Base-by-base conservation (phyloP, 306 rosid genomes). In the Rosa lucieae region DNA sequence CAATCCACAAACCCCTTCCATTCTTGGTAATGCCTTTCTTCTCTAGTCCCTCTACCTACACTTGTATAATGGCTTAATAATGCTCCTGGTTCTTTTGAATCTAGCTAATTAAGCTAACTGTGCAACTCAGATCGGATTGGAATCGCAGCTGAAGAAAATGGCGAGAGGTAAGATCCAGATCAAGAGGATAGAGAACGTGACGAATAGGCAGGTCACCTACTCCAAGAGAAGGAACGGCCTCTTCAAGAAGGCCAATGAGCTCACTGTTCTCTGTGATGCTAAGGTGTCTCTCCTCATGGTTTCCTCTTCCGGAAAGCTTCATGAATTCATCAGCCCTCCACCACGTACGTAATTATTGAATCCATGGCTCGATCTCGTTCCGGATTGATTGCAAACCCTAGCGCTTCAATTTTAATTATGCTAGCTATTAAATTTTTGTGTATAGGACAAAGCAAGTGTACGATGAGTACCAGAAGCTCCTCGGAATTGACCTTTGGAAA, bases 91-190 rank as follows among this genome's bases (percentile, higher is more conserved):
- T 55, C 26, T 55, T 55, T 18, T 20, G 37, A 9, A 11, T 61
- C 12, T 13, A 37, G 8, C n/a, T 26, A 26, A 26, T 26, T 39
- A 35, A 67, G 23, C 71, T 17, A 63, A 35, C 3, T 15, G 11
- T 32, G 20, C 69, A 63, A 13, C 10, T 68, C 62, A 65, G 79
- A 74, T 43, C 65, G 18, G 49, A 61, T 29, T 32, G 53, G 42
- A 32, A 32, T 12, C 42, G 8, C 55, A 72, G 18, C 63, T 74
- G 39, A 48, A 47, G 55, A 59, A 20, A 10, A 94, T 94, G 97
- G 96, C 94, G 76, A 85, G 97, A 8, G 99, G 99, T 29, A 94
- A 94, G 97, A 94, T 94, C 81, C 94, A 91, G 97, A 92, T 94
- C 98, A 89, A 84, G 94, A 85, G 92, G 83, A 92, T 94, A 40